These are phyloP conservation scores for Monosporascus cannonballus DNA, from an alignment of 2,329 filamentous ascomycete species.

Conservation along the genomic window DNA sequence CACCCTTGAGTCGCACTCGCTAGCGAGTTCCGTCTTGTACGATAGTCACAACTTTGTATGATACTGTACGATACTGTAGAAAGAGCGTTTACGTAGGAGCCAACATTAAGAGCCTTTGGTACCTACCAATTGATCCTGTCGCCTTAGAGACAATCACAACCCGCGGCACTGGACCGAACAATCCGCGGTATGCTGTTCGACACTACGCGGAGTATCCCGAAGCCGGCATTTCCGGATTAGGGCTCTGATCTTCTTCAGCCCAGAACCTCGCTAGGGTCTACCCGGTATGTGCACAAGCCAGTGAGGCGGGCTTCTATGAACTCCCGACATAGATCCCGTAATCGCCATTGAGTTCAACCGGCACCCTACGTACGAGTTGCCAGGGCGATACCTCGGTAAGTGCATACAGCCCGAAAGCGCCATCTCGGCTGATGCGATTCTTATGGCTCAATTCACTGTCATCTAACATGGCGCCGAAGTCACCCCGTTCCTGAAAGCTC, in stretches of 20 bases:
- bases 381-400: no score
- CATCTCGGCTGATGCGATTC: neutral
- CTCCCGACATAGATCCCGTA: no score
- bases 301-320: no score
- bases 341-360: no score
- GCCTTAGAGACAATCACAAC: no score
- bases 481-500: neutral
- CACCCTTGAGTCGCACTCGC: neutral
- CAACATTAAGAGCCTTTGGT: no score
- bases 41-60: neutral
- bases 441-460: neutral
- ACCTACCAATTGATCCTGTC: no score
- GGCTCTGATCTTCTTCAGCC: no score
- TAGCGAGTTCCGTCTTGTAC: neutral
- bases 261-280: neutral
- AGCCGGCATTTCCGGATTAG: no score
- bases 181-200: neutral
- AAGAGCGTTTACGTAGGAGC: neutral
- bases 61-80: neutral
- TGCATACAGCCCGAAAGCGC: neutral
- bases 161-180: neutral
- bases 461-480: neutral
- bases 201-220: neutral
- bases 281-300: no score
- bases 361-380: no score